phyloP scores from a whole-genome alignment of 2,329 filamentous ascomycete genomes.

The Penicillium glabrum region DNA sequence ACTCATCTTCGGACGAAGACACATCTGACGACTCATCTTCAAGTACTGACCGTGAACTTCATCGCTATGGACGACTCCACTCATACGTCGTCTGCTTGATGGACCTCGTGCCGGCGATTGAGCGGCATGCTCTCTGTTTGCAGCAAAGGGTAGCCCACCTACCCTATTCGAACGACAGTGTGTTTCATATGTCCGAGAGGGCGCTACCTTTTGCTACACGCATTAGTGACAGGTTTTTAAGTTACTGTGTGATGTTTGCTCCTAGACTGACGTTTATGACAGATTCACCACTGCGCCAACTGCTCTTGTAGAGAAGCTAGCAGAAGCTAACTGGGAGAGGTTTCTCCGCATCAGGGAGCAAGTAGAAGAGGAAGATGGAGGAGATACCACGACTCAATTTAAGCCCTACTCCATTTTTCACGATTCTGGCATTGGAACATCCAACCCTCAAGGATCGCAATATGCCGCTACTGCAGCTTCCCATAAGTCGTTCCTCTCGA shows the following conservation, averaged over 20 bases:
- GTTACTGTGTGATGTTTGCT: neutral
- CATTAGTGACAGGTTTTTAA: slow-evolving; percentile 4
- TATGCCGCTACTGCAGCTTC: neutral
- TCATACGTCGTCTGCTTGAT: slow-evolving; percentile 7
- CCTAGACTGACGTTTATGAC: neutral
- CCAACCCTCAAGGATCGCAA: neutral
- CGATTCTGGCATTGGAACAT: no score
- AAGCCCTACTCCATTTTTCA: neutral
- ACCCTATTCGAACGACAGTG: neutral
- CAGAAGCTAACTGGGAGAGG: slow-evolving; percentile 9
- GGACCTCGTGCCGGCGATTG: slow-evolving; percentile 1
- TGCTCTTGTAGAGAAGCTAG: slow-evolving; percentile 2
- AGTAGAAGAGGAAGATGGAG: neutral
- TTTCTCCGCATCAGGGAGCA: slow-evolving; percentile 1
- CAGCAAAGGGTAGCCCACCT: neutral
- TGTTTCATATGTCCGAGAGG: neutral
- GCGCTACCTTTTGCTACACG: slow-evolving; percentile 7
- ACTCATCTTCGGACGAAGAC: slow-evolving; percentile 4
- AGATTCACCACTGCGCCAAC: neutral
- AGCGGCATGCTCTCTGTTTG: neutral
- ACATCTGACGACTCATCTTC: slow-evolving; percentile 4
- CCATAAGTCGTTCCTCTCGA: neutral
- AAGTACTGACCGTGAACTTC: neutral
- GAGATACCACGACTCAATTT: neutral
- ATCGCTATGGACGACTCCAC: slow-evolving; percentile 6